Evolutionary conservation across 169 alveolate genomes (phyloP).

Genomic region (Nephromyces sp.): DNA sequence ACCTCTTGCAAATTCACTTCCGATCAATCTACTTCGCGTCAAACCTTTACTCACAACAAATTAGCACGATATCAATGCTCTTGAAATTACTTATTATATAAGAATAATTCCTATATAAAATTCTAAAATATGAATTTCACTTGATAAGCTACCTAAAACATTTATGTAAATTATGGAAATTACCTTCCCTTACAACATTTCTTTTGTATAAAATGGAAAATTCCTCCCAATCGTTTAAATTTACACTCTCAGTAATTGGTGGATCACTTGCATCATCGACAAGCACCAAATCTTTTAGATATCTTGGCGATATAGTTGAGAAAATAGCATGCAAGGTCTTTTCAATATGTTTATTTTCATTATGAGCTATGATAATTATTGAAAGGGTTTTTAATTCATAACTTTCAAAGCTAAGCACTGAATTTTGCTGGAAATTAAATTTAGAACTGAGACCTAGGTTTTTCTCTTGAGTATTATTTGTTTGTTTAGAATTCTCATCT

Average conservation of each 20-base stretch:
- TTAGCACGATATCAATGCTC: conserved; percentile 7
- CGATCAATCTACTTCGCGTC: not conserved
- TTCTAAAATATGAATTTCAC: too few relatives aligned
- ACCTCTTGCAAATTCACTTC: not conserved
- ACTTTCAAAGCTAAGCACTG: too few relatives aligned
- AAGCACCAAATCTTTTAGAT: conserved; percentile 42
- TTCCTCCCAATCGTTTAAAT: not conserved
- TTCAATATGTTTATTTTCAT: conserved; percentile 38
- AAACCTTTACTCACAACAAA: not conserved
- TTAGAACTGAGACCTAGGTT: too few relatives aligned
- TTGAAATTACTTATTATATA: too few relatives aligned
- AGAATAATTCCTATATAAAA: too few relatives aligned
- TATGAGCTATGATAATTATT: conserved; percentile 45
- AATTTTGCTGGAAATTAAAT: too few relatives aligned
- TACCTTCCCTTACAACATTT: conserved; percentile 39
- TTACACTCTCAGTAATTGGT: conserved; percentile 16
- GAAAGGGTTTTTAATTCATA: conserved; percentile 10
- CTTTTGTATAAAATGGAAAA: conserved; percentile 37
- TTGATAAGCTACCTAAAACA: conserved; percentile 44
- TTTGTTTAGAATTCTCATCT: too few relatives aligned
- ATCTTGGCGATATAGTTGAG: conserved; percentile 28
- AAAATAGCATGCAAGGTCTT: conserved; percentile 35
- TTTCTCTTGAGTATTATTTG: too few relatives aligned
- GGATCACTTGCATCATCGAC: conserved; percentile 48
- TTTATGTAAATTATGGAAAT: conserved; percentile 38